Percentiles rank a stretch among this genome's conserved stretches.
Evolutionary conservation across 805 yeast genomes (phyloP).

Genomic region (Spathaspora passalidarum): DNA sequence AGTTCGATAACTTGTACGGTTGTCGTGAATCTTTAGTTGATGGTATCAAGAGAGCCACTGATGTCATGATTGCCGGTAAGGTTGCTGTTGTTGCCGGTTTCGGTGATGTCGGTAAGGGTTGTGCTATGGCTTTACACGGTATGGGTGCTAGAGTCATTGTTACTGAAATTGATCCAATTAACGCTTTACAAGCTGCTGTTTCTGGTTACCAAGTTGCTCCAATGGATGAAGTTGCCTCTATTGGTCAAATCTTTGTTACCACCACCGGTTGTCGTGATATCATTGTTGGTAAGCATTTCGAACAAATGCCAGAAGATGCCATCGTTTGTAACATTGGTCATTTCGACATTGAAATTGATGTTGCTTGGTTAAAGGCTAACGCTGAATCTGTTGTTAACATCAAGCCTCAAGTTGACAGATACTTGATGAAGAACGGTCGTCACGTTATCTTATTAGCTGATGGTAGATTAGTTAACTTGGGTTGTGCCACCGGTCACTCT

Average conservation of each 20-base stretch:
- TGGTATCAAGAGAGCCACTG: constrained; percentile 99
- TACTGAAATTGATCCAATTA: constrained; percentile 97
- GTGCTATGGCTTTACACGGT: constrained; percentile 97
- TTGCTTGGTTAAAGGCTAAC: constrained; percentile 96
- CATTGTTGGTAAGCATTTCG: constrained; percentile 84
- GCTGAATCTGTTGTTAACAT: constrained; percentile 93
- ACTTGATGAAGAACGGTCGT: constrained; percentile 80
- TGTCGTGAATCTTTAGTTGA: constrained; percentile 98
- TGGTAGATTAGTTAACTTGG: constrained; percentile 98
- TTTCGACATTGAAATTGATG: constrained; percentile 98
- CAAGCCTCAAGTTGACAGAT: constrained; percentile 99
- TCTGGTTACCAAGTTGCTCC: constrained; percentile 97
- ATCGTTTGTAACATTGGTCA: constrained; percentile 99
- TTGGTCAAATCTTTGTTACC: constrained; percentile 97
- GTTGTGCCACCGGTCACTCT: constrained; percentile 99
- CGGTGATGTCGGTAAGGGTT: constrained; percentile 99
- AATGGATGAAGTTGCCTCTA: constrained; percentile 86
- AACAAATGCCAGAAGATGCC: constrained; percentile 97
- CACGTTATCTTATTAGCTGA: constrained; percentile 96
- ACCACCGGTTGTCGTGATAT: constrained; percentile 99
- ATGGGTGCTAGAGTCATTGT: constrained; percentile 99
- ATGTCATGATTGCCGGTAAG: constrained; percentile 99
- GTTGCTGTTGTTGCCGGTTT: constrained; percentile 98
- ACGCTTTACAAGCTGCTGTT: constrained; percentile 99
- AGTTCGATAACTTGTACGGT: constrained; percentile 98